Evolutionary conservation across 352 stramenopile species (phyloP).

Genomic region (Thalassiosira pacifica): DNA sequence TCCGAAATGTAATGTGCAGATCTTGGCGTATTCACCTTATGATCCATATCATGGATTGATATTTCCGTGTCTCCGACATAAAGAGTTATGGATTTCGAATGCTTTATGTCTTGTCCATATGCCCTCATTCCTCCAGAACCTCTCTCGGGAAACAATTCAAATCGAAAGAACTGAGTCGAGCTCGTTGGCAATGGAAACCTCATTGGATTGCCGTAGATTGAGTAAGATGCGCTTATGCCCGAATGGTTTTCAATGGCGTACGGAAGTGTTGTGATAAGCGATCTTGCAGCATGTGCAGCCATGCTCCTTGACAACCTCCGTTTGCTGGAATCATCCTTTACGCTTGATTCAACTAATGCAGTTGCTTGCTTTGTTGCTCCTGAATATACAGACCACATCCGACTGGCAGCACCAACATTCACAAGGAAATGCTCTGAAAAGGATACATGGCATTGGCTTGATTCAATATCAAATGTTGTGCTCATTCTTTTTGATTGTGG

Average conservation of each 20-base stretch:
- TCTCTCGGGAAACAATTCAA: slow-evolving; percentile 76
- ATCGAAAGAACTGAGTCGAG: slow-evolving; percentile 85
- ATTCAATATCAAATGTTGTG: slow-evolving; percentile 86
- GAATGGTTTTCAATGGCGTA: slow-evolving; percentile 87
- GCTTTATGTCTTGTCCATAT: slow-evolving; percentile 68
- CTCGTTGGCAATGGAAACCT: slow-evolving; percentile 60
- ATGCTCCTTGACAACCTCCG: slow-evolving; percentile 67
- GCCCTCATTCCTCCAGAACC: slow-evolving; percentile 59
- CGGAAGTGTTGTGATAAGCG: slow-evolving; percentile 81
- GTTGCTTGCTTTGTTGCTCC: slow-evolving; percentile 68
- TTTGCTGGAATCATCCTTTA: slow-evolving; percentile 53
- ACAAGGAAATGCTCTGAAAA: slow-evolving; percentile 88
- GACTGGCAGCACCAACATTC: slow-evolving; percentile 79
- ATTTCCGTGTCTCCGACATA: slow-evolving; percentile 67
- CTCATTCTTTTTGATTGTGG: slow-evolving; percentile 68
- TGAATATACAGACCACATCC: slow-evolving; percentile 87
- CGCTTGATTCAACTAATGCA: slow-evolving; percentile 59
- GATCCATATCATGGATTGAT: slow-evolving; percentile 79
- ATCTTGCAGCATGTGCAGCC: slow-evolving; percentile 79
- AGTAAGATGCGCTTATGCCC: slow-evolving; percentile 72
- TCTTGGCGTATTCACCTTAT: slow-evolving; percentile 61
- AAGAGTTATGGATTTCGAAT: slow-evolving; percentile 78
- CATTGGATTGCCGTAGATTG: slow-evolving; percentile 55
- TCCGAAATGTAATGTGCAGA: slow-evolving; percentile 66
- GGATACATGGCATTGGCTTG: slow-evolving; percentile 80